Percentiles rank a stretch among this genome's conserved stretches.
These are phyloP conservation scores for Eucalyptus virginea DNA, from an alignment of 345 rosid genomes.

Conservation along the genomic window DNA sequence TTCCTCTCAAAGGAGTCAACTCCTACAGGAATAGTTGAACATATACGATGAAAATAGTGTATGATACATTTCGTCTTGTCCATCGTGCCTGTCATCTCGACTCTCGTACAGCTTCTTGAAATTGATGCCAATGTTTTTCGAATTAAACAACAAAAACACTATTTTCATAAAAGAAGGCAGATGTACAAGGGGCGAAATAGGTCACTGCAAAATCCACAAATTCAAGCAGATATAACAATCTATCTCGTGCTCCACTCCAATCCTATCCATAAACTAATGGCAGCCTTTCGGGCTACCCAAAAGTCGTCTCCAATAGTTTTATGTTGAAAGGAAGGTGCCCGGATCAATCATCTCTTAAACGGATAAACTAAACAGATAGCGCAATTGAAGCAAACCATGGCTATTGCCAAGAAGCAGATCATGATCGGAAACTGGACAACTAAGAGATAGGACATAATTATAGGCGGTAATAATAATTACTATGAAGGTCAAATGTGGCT, in stretches of 20 bases:
- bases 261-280: neutral
- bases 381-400: neutral
- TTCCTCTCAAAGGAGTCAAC: too few relatives aligned
- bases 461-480: neutral
- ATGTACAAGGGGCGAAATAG: neutral
- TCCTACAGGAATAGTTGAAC: conserved; percentile 7
- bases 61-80: conserved; percentile 55
- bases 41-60: conserved; percentile 74
- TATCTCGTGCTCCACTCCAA: neutral
- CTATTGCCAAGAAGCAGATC: neutral
- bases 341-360: neutral
- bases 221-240: neutral
- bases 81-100: conserved; percentile 37
- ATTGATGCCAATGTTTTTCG: neutral
- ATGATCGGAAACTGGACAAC: neutral
- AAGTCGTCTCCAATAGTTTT: neutral
- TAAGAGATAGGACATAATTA: too few relatives aligned
- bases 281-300: neutral
- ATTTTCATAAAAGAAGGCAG: neutral
- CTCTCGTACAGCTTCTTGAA: conserved; percentile 51
- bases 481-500: neutral
- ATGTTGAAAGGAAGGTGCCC: neutral
- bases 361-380: neutral
- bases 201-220: neutral
- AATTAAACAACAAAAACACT: neutral